Evolutionary conservation across 352 stramenopile genomes (phyloP).

Genomic region (Phytophthora idaei): DNA sequence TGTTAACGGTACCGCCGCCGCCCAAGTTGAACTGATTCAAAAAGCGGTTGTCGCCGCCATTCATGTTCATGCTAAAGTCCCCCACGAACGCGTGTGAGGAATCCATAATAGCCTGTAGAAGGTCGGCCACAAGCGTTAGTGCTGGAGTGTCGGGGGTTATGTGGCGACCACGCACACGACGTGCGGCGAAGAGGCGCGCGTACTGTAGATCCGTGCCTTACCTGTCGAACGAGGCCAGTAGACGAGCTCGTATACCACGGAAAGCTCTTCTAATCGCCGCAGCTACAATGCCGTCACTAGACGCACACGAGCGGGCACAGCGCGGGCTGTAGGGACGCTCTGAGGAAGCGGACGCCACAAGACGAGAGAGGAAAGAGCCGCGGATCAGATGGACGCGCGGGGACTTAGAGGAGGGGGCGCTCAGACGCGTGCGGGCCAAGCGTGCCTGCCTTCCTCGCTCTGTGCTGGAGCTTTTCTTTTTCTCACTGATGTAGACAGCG

Average conservation of each 20-base stretch:
- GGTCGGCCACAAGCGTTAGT: slow-evolving; percentile 5
- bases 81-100: slow-evolving; percentile 73
- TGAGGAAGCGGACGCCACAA: slow-evolving; percentile 13
- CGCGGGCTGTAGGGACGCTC: slow-evolving; percentile 11
- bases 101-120: slow-evolving; percentile 53
- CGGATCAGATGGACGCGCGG: slow-evolving; percentile 7
- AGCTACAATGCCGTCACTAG: slow-evolving; percentile 7
- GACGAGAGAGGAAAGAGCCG: slow-evolving; percentile 19
- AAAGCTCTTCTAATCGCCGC: slow-evolving; percentile 14
- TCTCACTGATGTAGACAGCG: slow-evolving; percentile 38
- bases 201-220: slow-evolving; percentile 6
- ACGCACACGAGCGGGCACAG: slow-evolving; percentile 18
- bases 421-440: slow-evolving; percentile 19
- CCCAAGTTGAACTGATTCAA: slow-evolving; percentile 78
- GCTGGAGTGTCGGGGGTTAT: not conserved
- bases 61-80: slow-evolving; percentile 75
- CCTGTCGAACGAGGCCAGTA: slow-evolving; percentile 6
- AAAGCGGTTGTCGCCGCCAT: slow-evolving; percentile 69
- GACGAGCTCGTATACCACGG: slow-evolving; percentile 20
- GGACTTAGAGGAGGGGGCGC: slow-evolving; percentile 17
- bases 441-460: slow-evolving; percentile 32
- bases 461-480: slow-evolving; percentile 47
- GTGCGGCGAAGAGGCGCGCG: slow-evolving; percentile 5
- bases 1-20: slow-evolving; percentile 19
- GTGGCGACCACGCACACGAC: slow-evolving; percentile 2